Conservation (phyloP, 306 rosid species). For the Vigna mungo region DNA sequence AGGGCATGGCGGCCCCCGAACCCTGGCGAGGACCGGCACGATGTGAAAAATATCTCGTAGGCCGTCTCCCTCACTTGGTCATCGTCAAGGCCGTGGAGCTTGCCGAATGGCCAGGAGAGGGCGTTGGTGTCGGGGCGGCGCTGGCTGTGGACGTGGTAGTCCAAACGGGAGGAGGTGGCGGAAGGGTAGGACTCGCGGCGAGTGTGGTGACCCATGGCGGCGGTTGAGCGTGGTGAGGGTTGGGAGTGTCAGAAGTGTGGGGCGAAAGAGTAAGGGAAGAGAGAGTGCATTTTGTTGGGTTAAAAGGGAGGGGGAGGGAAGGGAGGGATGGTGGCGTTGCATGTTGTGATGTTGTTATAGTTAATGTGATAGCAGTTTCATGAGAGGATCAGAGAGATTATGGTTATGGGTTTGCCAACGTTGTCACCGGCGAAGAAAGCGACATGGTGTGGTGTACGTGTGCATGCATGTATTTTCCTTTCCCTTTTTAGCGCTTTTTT, state of each 20-base stretch:
- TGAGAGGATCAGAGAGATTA: constrained; percentile 1
- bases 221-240: constrained; percentile 26
- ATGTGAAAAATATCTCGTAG: constrained; percentile 57
- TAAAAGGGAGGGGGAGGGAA: constrained; percentile 25
- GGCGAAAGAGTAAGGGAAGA: constrained; percentile 39
- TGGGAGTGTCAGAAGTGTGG: constrained; percentile 11
- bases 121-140: constrained; percentile 36
- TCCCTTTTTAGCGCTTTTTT: not conserved
- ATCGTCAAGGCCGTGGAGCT: constrained; percentile 14
- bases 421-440: constrained; percentile 51
- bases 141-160: not conserved
- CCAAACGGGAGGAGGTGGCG: constrained; percentile 39
- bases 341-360: constrained; percentile 36
- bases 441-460: constrained; percentile 5
- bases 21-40: constrained; percentile 61
- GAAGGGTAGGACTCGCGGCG: constrained; percentile 80
- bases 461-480: not conserved
- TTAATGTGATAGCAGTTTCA: constrained; percentile 55
- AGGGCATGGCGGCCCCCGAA: constrained; percentile 88
- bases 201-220: constrained; percentile 78
- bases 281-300: constrained; percentile 38
- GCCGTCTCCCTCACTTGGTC: constrained; percentile 48
- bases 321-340: constrained; percentile 1
- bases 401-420: constrained; percentile 46
- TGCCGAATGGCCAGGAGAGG: constrained; percentile 44